Conservation (phyloP, 164 flowering plant species). For the Malania oleifera region DNA sequence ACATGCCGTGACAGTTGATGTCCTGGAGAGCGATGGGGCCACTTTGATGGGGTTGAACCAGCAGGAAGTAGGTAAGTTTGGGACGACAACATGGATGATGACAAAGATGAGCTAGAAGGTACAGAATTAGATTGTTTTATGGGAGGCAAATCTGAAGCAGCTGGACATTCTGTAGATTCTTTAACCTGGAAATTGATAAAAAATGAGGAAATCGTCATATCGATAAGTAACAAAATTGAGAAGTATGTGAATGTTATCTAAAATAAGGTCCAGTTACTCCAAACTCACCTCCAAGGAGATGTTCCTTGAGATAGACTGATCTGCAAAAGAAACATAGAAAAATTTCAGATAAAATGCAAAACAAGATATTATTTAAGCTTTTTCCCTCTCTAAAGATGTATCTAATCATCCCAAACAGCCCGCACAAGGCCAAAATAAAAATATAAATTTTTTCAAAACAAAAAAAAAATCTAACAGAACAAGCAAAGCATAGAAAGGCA, state of each 20-base stretch:
- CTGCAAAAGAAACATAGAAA: neutral
- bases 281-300: constrained; percentile 1
- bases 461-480: too few relatives aligned
- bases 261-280: neutral
- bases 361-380: neutral
- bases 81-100: neutral
- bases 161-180: neutral
- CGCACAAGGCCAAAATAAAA: neutral
- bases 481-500: too few relatives aligned
- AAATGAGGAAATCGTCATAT: neutral
- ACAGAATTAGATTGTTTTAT: neutral
- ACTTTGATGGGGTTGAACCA: neutral
- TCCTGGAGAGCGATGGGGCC: neutral
- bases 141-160: neutral
- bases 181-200: neutral
- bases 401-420: neutral
- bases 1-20: neutral
- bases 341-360: neutral
- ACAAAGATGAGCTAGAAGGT: constrained; percentile 3
- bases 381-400: neutral
- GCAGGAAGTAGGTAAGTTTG: neutral
- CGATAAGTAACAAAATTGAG: neutral
- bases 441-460: too few relatives aligned
- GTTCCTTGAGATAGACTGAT: neutral
- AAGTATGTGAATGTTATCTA: neutral